Conservation (phyloP, 495 filamentous ascomycete species). For the Neurospora sp. region DNA sequence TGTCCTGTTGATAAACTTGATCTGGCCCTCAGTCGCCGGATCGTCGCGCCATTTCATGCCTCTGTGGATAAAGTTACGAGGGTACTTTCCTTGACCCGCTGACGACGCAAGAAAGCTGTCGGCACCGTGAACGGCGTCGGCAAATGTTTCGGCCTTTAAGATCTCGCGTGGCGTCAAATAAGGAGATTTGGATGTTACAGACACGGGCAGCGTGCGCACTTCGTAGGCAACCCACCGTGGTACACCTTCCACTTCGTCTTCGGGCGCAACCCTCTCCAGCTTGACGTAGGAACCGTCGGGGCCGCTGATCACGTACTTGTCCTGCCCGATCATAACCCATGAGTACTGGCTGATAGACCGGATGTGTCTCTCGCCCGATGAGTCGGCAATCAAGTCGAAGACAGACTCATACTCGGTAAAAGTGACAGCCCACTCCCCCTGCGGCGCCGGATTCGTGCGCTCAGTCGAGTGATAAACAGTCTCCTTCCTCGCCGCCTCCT, state of each 20-base stretch:
- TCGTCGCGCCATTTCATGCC: slow-evolving; percentile 54
- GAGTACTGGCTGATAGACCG: slow-evolving; percentile 57
- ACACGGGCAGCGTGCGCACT: slow-evolving; percentile 24
- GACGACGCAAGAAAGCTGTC: slow-evolving; percentile 30
- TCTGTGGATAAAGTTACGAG: slow-evolving; percentile 44
- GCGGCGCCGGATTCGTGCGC: neutral
- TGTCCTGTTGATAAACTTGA: slow-evolving; percentile 58
- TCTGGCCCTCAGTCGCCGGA: slow-evolving; percentile 57
- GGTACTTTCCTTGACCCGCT: slow-evolving; percentile 39
- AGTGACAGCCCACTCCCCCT: slow-evolving; percentile 31
- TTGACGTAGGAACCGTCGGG: slow-evolving; percentile 48
- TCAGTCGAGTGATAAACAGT: neutral
- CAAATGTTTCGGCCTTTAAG: slow-evolving; percentile 47
- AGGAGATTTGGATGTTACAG: slow-evolving; percentile 32
- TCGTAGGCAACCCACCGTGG: slow-evolving; percentile 26
- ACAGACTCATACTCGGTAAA: slow-evolving; percentile 89
- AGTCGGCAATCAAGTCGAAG: slow-evolving; percentile 78
- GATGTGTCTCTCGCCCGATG: slow-evolving; percentile 65
- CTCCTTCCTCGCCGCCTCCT: slow-evolving; percentile 22
- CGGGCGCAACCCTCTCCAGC: slow-evolving; percentile 39
- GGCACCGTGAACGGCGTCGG: slow-evolving; percentile 66
- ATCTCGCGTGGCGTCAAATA: slow-evolving; percentile 58
- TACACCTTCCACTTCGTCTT: slow-evolving; percentile 1
- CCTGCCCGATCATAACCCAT: slow-evolving; percentile 66
- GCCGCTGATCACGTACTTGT: slow-evolving; percentile 55